Conservation (phyloP, 192 early-diverging fungal genomes). For the Spizellomyces sp. region DNA sequence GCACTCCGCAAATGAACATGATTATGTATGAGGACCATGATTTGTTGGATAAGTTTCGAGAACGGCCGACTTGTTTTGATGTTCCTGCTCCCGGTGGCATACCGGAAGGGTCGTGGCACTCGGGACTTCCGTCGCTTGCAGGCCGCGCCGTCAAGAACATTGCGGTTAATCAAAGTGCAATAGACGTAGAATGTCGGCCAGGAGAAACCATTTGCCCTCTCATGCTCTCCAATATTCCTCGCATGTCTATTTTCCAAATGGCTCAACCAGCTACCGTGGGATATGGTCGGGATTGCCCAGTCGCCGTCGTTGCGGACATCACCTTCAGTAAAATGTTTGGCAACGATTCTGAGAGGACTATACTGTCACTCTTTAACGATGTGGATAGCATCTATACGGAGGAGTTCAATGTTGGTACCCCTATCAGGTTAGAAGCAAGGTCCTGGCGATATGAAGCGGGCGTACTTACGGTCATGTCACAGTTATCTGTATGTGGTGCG, state of each 20-base stretch:
- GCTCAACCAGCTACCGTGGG: background rate
- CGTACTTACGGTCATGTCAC: background rate
- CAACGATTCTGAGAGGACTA: constrained; percentile 11
- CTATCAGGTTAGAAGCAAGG: constrained; percentile 9
- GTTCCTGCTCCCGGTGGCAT: too few species aligned
- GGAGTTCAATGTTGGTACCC: constrained; percentile 24
- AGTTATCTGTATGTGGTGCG: constrained; percentile 31
- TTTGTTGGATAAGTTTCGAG: too few species aligned
- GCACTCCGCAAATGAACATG: background rate
- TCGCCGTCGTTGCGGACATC: constrained; percentile 28
- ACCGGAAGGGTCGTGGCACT: background rate
- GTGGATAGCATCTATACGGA: constrained; percentile 22
- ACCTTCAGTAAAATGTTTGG: constrained; percentile 28
- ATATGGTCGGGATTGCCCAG: constrained; percentile 22
- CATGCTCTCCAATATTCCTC: background rate
- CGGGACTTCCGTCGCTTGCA: background rate
- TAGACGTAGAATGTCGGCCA: background rate
- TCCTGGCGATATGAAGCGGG: background rate
- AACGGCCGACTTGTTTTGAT: too few species aligned
- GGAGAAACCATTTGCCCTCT: background rate
- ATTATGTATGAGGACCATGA: constrained; percentile 21
- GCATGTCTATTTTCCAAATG: constrained; percentile 1
- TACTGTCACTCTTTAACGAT: constrained; percentile 29
- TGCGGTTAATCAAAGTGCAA: background rate
- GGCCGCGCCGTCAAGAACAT: background rate